phyloP scores from a whole-genome alignment of 2,329 filamentous ascomycete genomes.

The Sporothrix brunneoviolacea region DNA sequence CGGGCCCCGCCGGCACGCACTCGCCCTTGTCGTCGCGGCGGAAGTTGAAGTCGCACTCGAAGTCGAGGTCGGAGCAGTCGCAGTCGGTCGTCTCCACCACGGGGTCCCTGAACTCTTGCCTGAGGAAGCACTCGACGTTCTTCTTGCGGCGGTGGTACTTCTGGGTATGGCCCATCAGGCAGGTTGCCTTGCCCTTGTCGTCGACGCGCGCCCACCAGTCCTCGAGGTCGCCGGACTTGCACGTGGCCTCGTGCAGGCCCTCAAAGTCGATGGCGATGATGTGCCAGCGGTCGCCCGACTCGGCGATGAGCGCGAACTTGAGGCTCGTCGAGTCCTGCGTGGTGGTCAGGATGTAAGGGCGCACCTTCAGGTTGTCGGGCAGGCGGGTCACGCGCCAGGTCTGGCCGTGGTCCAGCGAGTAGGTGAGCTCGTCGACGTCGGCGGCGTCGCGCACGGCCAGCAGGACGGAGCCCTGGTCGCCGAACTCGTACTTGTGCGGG shows the following conservation, averaged over 20 bases:
- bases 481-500: conserved; percentile 93
- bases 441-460: conserved; percentile 73
- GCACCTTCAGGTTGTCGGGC: conserved; percentile 58
- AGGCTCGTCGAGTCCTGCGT: conserved; percentile 87
- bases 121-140: conserved; percentile 81
- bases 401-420: conserved; percentile 85
- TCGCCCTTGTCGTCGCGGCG: conserved; percentile 57
- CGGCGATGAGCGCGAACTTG: conserved; percentile 76
- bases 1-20: conserved; percentile 58
- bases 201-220: conserved; percentile 81
- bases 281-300: conserved; percentile 48
- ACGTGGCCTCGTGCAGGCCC: conserved; percentile 71
- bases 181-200: conserved; percentile 72
- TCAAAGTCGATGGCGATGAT: conserved; percentile 79
- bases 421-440: conserved; percentile 54
- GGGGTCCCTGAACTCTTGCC: conserved; percentile 75
- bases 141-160: conserved; percentile 80
- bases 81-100: conserved; percentile 65
- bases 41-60: conserved; percentile 96
- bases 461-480: conserved; percentile 83
- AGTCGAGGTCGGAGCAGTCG: conserved; percentile 76
- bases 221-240: conserved; percentile 72
- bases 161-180: conserved; percentile 94
- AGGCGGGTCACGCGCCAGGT: conserved; percentile 70
- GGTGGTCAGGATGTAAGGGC: conserved; percentile 71